Evolutionary conservation across 1,284 basidiomycete genomes (phyloP), one percentile per base, ranked within the genome.

Genomic region (Cystobasidium sp.): DNA sequence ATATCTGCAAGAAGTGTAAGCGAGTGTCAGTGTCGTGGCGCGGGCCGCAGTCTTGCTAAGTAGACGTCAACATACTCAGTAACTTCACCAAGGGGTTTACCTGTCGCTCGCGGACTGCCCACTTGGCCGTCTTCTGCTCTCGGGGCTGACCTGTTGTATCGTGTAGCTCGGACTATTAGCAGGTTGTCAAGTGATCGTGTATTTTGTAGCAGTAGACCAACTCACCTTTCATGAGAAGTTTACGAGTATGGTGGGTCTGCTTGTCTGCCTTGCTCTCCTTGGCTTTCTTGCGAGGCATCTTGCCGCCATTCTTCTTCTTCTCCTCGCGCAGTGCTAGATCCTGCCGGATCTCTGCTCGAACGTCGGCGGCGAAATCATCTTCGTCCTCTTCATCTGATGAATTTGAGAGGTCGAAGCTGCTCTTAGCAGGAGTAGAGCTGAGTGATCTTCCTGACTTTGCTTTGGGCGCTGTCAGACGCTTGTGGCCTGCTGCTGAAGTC

Each of bases 111-210:
- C 69, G 46, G 18, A 55, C 43, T n/a, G 69, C 69, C 69, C 69
- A 71, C 47, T 71, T 71, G 20, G 59, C 58, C 12, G 69, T 71
- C 24, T 71, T 71, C 37, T 63, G 37, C 31, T 71, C 69, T 14
- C 69, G 46, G 12, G 58, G 46, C 46, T 71, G 69, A 16, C 69
- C 69, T 71, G 59, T 31, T 5, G 31, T 59, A 18, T 8, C 6
- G 31, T 6, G 8, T 24, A 37, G 39, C n/a, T 37, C 39, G 53
- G 55, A 37, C 44, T 7, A 8, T n/a, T 46, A 47, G 53, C 18
- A 39, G 18, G 18, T 7, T 7, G 31, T 7, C 44, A 24, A 20
- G 20, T 51, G 52, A 47, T 47, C 44, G 46, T 18, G 6, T 49
- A 16, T n/a, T 22, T 12, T 37, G 41, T n/a, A 55, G 41, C n/a